phyloP scores from a whole-genome alignment of 2,329 filamentous ascomycete species.

The Teratosphaeria zuluensis region DNA sequence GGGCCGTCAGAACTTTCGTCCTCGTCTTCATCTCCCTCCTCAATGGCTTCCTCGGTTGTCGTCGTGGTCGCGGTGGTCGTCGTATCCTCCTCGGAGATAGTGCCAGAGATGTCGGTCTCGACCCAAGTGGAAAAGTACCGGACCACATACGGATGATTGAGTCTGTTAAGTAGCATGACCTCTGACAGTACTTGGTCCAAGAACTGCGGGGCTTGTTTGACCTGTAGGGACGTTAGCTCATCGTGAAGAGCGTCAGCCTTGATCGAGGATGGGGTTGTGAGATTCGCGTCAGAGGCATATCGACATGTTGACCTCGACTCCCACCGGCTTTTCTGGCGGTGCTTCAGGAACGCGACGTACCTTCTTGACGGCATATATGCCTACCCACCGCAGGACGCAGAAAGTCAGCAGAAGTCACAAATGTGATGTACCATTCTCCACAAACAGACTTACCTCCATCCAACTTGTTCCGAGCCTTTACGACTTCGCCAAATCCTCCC shows the following conservation, averaged over 20 bases:
- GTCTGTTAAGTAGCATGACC: slow-evolving; percentile 78
- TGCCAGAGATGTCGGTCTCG: slow-evolving; percentile 49
- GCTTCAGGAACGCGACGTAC: not conserved
- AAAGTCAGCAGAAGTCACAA: not conserved
- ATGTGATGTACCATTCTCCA: not conserved
- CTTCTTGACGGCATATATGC: slow-evolving; percentile 91
- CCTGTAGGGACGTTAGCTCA: slow-evolving; percentile 26
- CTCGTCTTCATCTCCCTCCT: slow-evolving; percentile 21
- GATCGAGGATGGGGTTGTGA: not conserved
- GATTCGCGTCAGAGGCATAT: not conserved
- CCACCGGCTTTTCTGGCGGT: not conserved
- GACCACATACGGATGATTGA: slow-evolving; percentile 82
- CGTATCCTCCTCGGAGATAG: slow-evolving; percentile 12
- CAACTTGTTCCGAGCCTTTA: slow-evolving; percentile 88
- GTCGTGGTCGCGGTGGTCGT: slow-evolving; percentile 4
- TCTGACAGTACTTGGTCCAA: slow-evolving; percentile 76
- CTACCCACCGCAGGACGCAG: not conserved
- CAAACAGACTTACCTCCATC: slow-evolving; percentile 54
- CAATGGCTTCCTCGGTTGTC: slow-evolving; percentile 12
- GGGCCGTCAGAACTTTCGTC: slow-evolving; percentile 41
- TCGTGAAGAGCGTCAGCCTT: not conserved
- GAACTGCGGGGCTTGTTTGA: slow-evolving; percentile 62
- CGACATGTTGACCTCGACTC: not conserved
- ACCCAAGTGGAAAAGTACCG: slow-evolving; percentile 95
- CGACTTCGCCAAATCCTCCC: slow-evolving; percentile 91